These are phyloP conservation scores for Cyclotella choctawhatcheeana DNA, from an alignment of 108 stramenopile genomes.

Conservation along the genomic window DNA sequence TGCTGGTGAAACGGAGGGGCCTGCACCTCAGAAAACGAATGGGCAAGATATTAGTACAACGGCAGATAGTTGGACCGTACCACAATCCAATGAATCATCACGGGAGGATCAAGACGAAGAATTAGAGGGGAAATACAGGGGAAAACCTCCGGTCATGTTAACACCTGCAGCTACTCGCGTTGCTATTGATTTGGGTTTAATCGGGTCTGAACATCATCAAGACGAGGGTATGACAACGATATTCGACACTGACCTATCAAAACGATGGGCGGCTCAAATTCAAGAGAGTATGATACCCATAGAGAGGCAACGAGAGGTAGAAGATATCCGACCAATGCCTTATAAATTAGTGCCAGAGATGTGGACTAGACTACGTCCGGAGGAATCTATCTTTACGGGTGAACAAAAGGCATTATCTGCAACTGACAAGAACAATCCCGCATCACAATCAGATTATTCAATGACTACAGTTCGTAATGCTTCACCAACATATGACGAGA, in stretches of 20 bases:
- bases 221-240: constrained; percentile 9
- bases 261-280: constrained; percentile 60
- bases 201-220: background rate
- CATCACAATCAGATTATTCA: constrained; percentile 16
- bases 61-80: background rate
- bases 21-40: too few relatives aligned
- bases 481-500: constrained; percentile 36
- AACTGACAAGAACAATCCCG: too few relatives aligned
- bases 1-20: too few relatives aligned
- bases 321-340: constrained; percentile 78
- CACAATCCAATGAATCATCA: background rate
- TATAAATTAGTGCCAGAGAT: constrained; percentile 74
- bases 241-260: constrained; percentile 57
- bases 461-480: constrained; percentile 20
- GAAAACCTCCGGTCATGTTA: constrained; percentile 66
- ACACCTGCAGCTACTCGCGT: constrained; percentile 63
- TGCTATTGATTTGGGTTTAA: constrained; percentile 20
- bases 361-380: constrained; percentile 71
- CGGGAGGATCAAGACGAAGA: constrained; percentile 11
- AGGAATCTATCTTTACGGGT: background rate
- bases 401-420: background rate
- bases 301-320: constrained; percentile 57
- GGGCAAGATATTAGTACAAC: background rate
- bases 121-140: constrained; percentile 5
- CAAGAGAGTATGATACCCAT: constrained; percentile 59